Evolutionary conservation across 345 rosid genomes (phyloP).

Genomic region (Sonneratia caseolaris): DNA sequence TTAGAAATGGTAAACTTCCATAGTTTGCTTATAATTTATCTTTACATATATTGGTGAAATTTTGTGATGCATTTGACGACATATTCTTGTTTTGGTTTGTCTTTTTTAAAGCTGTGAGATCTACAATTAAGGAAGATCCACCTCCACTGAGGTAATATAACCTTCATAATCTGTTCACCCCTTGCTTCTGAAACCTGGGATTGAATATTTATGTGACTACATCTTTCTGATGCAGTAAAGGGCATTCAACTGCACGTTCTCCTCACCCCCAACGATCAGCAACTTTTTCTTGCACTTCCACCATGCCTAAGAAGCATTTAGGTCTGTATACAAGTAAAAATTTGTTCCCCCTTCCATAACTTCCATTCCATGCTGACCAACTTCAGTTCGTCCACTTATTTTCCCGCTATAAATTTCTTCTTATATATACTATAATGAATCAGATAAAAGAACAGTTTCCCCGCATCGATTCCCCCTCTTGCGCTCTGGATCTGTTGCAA

Average conservation of each 20-base stretch:
- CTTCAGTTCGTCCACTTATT: background rate
- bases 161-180: background rate
- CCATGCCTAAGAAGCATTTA: conserved; percentile 51
- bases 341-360: background rate
- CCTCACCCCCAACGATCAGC: conserved; percentile 54
- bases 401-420: background rate
- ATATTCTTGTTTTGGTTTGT: conserved; percentile 5
- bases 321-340: conserved; percentile 24
- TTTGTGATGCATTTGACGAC: background rate
- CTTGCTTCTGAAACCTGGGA: background rate
- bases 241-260: conserved; percentile 46
- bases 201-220: background rate
- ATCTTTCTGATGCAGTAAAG: conserved; percentile 38
- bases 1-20: conserved; percentile 43
- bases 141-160: conserved; percentile 40
- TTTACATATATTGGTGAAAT: background rate
- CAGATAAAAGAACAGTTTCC: conserved; percentile 70
- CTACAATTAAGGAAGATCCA: conserved; percentile 36
- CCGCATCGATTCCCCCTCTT: conserved; percentile 77
- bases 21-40: conserved; percentile 17
- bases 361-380: background rate
- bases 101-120: conserved; percentile 49
- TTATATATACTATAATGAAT: conserved; percentile 1
- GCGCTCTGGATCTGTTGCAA: conserved; percentile 65
- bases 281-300: conserved; percentile 65